phyloP scores from a whole-genome alignment of 2,329 filamentous ascomycete genomes.

The Ilyonectria mors-panacis region DNA sequence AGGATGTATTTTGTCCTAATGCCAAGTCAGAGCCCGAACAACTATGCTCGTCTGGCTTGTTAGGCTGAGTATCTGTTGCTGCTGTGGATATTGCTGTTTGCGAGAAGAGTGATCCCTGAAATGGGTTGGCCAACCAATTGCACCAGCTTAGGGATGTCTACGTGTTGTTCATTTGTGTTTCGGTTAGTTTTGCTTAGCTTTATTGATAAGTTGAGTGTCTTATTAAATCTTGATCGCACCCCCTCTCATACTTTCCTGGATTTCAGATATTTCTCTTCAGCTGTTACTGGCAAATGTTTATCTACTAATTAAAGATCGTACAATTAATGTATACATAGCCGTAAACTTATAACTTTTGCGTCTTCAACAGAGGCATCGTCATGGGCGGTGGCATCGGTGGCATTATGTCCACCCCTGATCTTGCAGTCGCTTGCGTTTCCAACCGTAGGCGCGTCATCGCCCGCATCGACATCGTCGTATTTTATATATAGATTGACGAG shows the following conservation, averaged over 20 bases:
- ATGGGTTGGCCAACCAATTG: background rate
- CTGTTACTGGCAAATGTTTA: no score
- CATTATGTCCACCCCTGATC: background rate
- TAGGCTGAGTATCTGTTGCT: background rate
- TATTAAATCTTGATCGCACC: no score
- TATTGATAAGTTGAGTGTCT: background rate
- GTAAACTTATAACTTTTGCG: no score
- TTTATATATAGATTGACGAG: no score
- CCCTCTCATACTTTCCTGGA: no score
- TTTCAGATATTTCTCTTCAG: no score
- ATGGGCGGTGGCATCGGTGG: no score
- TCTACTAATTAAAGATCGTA: no score
- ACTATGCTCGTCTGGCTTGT: background rate
- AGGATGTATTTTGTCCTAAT: background rate
- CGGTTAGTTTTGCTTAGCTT: background rate
- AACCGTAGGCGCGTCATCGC: background rate
- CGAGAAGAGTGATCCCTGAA: background rate
- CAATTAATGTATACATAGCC: no score
- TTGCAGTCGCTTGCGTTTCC: background rate
- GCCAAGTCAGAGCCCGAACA: background rate
- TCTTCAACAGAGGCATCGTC: no score
- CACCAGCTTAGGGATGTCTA: background rate
- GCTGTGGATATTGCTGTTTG: background rate
- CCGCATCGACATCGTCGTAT: background rate
- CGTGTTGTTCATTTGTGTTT: background rate